Percentiles rank a stretch among this genome's conserved stretches.
Conservation (phyloP, 2,329 filamentous ascomycete genomes). For the Harringtonia lauricola region DNA sequence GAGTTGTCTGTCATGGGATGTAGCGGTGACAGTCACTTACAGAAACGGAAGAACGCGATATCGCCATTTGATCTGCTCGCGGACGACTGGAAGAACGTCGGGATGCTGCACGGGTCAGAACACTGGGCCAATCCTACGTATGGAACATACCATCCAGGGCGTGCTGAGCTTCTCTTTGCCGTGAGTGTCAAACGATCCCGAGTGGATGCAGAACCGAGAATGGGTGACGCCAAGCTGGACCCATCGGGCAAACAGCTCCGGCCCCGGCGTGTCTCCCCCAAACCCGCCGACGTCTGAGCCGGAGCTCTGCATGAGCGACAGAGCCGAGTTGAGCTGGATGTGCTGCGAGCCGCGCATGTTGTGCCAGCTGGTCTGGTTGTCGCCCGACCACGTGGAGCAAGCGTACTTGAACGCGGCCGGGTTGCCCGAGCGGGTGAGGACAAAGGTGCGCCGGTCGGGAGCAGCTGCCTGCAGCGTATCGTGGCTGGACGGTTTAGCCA, state of each 20-base stretch:
- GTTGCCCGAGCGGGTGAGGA: background rate
- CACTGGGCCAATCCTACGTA: background rate
- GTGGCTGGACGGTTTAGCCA: background rate
- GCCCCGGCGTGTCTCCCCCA: background rate
- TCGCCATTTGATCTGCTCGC: background rate
- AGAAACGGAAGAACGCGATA: background rate
- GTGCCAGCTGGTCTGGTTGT: conserved; percentile 1
- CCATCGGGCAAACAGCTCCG: background rate
- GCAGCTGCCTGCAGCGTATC: background rate
- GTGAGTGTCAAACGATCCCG: background rate
- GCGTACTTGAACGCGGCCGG: background rate
- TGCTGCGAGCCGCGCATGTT: background rate
- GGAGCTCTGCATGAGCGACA: conserved; percentile 1
- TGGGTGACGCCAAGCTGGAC: background rate
- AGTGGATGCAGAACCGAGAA: conserved; percentile 1
- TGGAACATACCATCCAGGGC: background rate
- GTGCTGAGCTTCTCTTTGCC: background rate
- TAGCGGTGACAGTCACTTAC: background rate
- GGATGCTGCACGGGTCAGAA: background rate
- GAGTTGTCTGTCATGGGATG: too few relatives aligned
- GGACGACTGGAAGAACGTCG: background rate
- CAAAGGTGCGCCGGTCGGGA: background rate
- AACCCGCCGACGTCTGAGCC: conserved; percentile 1
- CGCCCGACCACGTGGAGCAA: background rate
- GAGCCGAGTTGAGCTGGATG: background rate